Base-by-base conservation (phyloP, 768 basidiomycete genomes). In the Guyanaporus albipodus region DNA sequence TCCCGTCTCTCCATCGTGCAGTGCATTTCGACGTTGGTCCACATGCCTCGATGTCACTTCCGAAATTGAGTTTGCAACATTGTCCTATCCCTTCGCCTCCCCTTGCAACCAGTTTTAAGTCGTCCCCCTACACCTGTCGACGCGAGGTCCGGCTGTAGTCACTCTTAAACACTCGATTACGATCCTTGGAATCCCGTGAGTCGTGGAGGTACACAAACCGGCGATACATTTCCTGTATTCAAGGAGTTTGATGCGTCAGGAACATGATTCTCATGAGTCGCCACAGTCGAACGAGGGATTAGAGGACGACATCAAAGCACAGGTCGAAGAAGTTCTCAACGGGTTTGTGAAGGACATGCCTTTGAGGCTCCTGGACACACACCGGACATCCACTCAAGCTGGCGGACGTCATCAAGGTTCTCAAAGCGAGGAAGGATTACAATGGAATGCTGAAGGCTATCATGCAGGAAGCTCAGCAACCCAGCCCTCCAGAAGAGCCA, bases 351-450 rank as follows among this genome's bases (percentile, higher is more conserved):
- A 31, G 4, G 46, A 43, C 8, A 60, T 63, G 58, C 60, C 61
- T 2, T 38, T 63, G 42, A 57, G 55, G 42, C 53, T 62, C 35
- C 43, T 40, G 11, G 60, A 62, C 47, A 62, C 61, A 63, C 12
- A 61, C 61, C 2, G 61, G 60, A 8, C 48, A 46, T 49, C 51
- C 63, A 38, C 35, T 60, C 41, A 45, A 52, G 23, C 50, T 19
- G 24, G 50, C 39, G 6, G 50, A 62, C 11, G 46, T 61, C 33
- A 42, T 44, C 12, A 37, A 50, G 6, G 43, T 61, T 28, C 59
- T 60, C 31, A 48, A 51, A 22, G 9, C 14, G 18, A 48, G 56
- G 19, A 37, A 14, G 18, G 60, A 59, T 9, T 61, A 49, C 28
- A 18, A 18, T 11, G 24, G 1, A 4, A 50, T 27, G 7, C 46